Base-by-base conservation (phyloP, 495 filamentous ascomycete genomes). In the Penicillium tannophilum region DNA sequence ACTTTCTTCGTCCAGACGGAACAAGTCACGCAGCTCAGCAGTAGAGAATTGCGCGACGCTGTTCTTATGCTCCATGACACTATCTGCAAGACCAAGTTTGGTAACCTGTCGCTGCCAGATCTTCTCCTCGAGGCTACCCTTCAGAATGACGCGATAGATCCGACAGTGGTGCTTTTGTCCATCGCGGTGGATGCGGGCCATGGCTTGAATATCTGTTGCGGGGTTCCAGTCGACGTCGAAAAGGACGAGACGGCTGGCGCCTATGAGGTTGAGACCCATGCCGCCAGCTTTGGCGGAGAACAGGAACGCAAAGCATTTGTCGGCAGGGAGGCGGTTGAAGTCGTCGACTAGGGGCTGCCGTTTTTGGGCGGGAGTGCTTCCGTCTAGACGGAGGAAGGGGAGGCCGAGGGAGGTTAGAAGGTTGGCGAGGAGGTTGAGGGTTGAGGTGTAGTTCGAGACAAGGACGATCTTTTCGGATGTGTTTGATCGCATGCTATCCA, bases 211-310 rank as follows among this genome's bases (percentile, higher is more conserved):
- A 63, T 93, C 90, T 3, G 88, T 92, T 8, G 87, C 86, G 2
- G 90, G 90, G 63, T 93, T 93, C 90, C 90, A 93, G 71, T 92
- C 90, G 6, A 90, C 82, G 62, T 93, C 90, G 64, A 92, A 92
- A 3, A 93, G 82, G 8, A 92, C 76, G 1, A 93, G 82, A 11
- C 90, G 80, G 20, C 86, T 89, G 4, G 90, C 90, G 20, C 90
- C 90, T 57, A 90, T 88, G 4, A 93, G 82, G 67, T 93, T 93
- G 44, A 93, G 79, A 4, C 90, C 90, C 17, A 84, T 81, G 7
- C 90, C 90, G 12, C 90, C 90, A 42, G 87, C 82, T 70, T 92
- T 92, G 11, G 90, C 90, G 8, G 90, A 92, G 2, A 93, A 81
- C 1, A 93, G 77, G 70, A 93, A 92, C 12, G 89, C 90, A 62